Percentiles rank a stretch among this genome's conserved stretches.
phyloP scores from a whole-genome alignment of 805 yeast species.

The Myxozyma neglecta region DNA sequence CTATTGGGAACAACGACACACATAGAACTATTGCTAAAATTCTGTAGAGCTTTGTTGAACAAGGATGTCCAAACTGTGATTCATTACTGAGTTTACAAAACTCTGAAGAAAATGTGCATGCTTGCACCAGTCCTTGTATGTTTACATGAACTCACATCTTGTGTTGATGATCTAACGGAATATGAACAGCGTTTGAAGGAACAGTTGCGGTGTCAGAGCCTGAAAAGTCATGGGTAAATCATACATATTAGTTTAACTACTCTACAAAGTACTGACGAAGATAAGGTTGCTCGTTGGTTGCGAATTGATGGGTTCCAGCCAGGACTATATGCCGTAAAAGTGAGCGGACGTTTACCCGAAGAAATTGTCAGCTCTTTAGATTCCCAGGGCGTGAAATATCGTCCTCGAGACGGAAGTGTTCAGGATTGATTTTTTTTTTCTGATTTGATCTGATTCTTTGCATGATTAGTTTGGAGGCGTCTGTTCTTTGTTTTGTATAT shows the following conservation, averaged over 20 bases:
- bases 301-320: slow-evolving; percentile 85
- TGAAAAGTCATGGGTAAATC: slow-evolving; percentile 77
- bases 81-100: slow-evolving; percentile 72
- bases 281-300: slow-evolving; percentile 77
- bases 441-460: not conserved
- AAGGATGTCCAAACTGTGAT: slow-evolving; percentile 97
- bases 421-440: slow-evolving; percentile 39
- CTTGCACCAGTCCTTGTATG: slow-evolving; percentile 84
- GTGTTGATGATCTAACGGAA: not conserved
- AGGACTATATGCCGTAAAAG: slow-evolving; percentile 88
- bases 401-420: slow-evolving; percentile 87
- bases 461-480: not conserved
- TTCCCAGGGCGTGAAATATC: slow-evolving; percentile 72
- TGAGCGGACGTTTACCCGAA: slow-evolving; percentile 85
- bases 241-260: not conserved
- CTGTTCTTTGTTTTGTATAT: not conserved
- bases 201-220: slow-evolving; percentile 86
- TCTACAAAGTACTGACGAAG: not conserved
- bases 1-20: not conserved
- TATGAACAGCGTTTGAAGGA: slow-evolving; percentile 72
- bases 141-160: not conserved
- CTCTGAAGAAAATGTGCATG: slow-evolving; percentile 82
- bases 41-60: slow-evolving; percentile 61
- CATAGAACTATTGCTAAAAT: not conserved
- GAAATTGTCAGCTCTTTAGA: slow-evolving; percentile 75